Evolutionary conservation across 192 early-diverging fungal genomes (phyloP).

Genomic region (Spinellus fusiger): DNA sequence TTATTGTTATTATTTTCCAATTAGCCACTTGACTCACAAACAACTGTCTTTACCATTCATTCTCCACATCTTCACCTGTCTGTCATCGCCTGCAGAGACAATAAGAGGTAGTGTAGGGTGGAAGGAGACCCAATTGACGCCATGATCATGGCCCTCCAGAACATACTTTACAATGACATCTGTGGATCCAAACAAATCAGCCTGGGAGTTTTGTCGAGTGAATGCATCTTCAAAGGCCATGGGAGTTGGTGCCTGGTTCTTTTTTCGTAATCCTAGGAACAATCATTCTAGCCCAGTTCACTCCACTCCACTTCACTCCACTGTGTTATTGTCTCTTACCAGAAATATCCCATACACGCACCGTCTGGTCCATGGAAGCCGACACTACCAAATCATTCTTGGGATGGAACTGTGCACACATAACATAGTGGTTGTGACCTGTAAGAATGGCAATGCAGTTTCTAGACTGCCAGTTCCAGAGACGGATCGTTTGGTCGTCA

Average conservation of each 20-base stretch:
- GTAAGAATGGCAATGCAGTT: slow-evolving; percentile 96
- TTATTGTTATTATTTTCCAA: not conserved
- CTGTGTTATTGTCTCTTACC: slow-evolving; percentile 41
- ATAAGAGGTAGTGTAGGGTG: slow-evolving; percentile 95
- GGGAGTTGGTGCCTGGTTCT: slow-evolving; percentile 65
- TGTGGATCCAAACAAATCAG: slow-evolving; percentile 94
- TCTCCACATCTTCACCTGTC: slow-evolving; percentile 97
- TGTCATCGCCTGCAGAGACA: slow-evolving; percentile 95
- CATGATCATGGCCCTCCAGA: slow-evolving; percentile 94
- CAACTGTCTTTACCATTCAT: slow-evolving; percentile 71
- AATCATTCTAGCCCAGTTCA: not conserved
- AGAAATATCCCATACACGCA: slow-evolving; percentile 99
- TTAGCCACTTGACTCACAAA: not conserved
- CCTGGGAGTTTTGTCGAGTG: slow-evolving; percentile 55
- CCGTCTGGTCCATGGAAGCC: slow-evolving; percentile 93
- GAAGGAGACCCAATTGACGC: slow-evolving; percentile 98
- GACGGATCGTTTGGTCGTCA: slow-evolving; percentile 98
- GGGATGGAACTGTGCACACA: slow-evolving; percentile 98
- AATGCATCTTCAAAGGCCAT: slow-evolving; percentile 48
- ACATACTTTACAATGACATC: slow-evolving; percentile 98
- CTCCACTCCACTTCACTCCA: no score
- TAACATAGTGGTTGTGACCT: slow-evolving; percentile 98
- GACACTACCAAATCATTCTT: slow-evolving; percentile 96
- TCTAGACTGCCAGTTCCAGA: slow-evolving; percentile 99
- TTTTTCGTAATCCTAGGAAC: slow-evolving; percentile 72